Percentiles rank a stretch among this genome's conserved stretches.
phyloP scores from a whole-genome alignment of 495 filamentous ascomycete genomes.

The Penicillium angulare region DNA sequence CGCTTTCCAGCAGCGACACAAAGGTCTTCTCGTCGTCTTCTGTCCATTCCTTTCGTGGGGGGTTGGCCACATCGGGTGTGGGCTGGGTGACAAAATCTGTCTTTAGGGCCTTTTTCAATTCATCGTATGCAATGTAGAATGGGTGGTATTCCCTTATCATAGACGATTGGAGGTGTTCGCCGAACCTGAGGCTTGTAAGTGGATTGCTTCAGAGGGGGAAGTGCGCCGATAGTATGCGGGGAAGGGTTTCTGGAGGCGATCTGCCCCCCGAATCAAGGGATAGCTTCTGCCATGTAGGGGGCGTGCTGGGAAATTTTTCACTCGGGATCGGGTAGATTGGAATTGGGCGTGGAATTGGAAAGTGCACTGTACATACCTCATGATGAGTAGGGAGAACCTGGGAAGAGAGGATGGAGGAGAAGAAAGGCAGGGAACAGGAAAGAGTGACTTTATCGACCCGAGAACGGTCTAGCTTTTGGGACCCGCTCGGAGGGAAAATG shows the following conservation, averaged over 20 bases:
- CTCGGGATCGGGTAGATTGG: too few species aligned
- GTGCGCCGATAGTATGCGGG: conserved; percentile 11
- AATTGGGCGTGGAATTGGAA: background rate
- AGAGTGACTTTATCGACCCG: conserved; percentile 13
- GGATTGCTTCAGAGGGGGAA: too few species aligned
- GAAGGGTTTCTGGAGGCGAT: conserved; percentile 6
- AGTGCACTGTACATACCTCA: conserved; percentile 26
- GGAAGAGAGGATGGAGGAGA: background rate
- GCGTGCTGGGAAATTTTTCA: too few species aligned
- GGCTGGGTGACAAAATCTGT: conserved; percentile 59
- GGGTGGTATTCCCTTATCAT: conserved; percentile 93
- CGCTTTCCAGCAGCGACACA: conserved; percentile 78
- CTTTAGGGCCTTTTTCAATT: conserved; percentile 84
- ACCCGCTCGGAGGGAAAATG: background rate
- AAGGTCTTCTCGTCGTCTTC: conserved; percentile 91
- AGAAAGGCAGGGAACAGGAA: conserved; percentile 7
- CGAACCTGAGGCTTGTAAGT: conserved; percentile 70
- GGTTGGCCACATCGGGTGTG: conserved; percentile 52
- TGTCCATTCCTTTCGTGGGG: conserved; percentile 70
- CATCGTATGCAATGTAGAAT: conserved; percentile 97
- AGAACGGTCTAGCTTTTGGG: conserved; percentile 13
- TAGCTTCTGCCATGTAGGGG: too few species aligned
- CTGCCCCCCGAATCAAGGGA: background rate
- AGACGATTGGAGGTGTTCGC: conserved; percentile 89
- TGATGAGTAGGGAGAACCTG: conserved; percentile 18